A percentile compares a stretch with the other conserved stretches of the same genome.
These are phyloP conservation scores for Cudoniella acicularis DNA, from an alignment of 495 filamentous ascomycete species.

Conservation along the genomic window DNA sequence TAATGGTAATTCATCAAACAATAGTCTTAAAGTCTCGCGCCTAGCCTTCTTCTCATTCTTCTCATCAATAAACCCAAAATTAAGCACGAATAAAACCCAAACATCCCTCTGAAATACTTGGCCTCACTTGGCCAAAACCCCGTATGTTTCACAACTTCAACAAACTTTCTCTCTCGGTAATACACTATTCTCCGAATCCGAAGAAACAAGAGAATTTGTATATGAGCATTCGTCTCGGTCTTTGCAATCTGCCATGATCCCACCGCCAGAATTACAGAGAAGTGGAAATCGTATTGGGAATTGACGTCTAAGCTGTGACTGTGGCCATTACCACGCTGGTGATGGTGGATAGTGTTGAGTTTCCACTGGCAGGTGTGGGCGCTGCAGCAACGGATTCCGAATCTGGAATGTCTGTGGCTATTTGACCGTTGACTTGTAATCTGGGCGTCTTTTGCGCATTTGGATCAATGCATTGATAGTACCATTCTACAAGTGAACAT, in stretches of 20 bases:
- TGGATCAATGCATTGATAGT: slow-evolving; percentile 5
- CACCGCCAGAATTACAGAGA: too few species aligned
- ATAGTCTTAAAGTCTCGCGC: too few species aligned
- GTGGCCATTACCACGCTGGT: neutral
- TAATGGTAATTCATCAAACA: too few species aligned
- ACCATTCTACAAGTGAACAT: neutral
- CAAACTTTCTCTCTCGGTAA: neutral
- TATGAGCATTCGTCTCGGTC: neutral
- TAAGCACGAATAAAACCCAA: neutral
- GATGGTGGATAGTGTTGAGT: neutral
- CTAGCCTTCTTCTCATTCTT: too few species aligned
- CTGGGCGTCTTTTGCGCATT: neutral
- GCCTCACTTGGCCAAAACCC: neutral
- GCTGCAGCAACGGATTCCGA: neutral
- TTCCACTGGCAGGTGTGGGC: neutral
- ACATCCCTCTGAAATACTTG: neutral
- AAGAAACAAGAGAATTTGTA: neutral
- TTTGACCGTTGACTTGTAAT: neutral
- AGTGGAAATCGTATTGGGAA: neutral
- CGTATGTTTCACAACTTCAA: neutral
- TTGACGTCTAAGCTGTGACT: neutral
- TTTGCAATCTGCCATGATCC: neutral
- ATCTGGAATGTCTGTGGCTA: neutral
- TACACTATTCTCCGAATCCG: neutral
- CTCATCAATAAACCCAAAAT: too few species aligned